phyloP scores from a whole-genome alignment of 441 rosid species.

The Croton setiger region DNA sequence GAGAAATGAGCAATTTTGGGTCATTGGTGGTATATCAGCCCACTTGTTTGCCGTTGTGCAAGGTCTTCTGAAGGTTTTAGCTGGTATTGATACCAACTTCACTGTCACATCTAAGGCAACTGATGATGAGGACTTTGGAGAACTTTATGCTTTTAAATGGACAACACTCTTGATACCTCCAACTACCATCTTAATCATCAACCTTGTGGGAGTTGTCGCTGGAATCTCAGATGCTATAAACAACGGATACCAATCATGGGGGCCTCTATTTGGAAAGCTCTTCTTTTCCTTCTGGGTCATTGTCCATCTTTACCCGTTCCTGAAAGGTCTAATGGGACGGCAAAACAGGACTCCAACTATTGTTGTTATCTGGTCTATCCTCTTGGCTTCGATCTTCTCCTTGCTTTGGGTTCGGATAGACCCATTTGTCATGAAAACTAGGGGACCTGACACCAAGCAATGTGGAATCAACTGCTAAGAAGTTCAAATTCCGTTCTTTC shows the following conservation, averaged over 20 bases:
- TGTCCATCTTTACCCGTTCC: slow-evolving; percentile 96
- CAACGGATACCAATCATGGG: slow-evolving; percentile 90
- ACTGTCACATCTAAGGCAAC: slow-evolving; percentile 88
- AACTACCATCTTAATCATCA: slow-evolving; percentile 78
- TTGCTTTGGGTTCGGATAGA: slow-evolving; percentile 92
- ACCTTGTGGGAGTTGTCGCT: slow-evolving; percentile 89
- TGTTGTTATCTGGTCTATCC: slow-evolving; percentile 91
- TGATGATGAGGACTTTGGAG: slow-evolving; percentile 89
- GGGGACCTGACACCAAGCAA: slow-evolving; percentile 74
- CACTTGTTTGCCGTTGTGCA: slow-evolving; percentile 88
- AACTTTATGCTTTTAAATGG: slow-evolving; percentile 85
- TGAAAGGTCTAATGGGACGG: slow-evolving; percentile 92
- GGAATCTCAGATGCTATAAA: slow-evolving; percentile 91
- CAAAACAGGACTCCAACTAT: slow-evolving; percentile 96
- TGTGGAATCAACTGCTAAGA: slow-evolving; percentile 90
- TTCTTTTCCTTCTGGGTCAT: slow-evolving; percentile 97
- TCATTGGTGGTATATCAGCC: slow-evolving; percentile 93
- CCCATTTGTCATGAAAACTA: slow-evolving; percentile 87
- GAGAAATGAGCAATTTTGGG: slow-evolving; percentile 98
- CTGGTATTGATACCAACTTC: slow-evolving; percentile 89
- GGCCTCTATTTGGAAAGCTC: slow-evolving; percentile 88
- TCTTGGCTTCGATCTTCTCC: slow-evolving; percentile 90
- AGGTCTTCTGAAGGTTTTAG: slow-evolving; percentile 79
- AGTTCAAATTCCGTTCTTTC: slow-evolving; percentile 13
- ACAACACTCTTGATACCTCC: slow-evolving; percentile 91